phyloP scores from a whole-genome alignment of 139 green algal species.

The Yamagishiella unicocca region DNA sequence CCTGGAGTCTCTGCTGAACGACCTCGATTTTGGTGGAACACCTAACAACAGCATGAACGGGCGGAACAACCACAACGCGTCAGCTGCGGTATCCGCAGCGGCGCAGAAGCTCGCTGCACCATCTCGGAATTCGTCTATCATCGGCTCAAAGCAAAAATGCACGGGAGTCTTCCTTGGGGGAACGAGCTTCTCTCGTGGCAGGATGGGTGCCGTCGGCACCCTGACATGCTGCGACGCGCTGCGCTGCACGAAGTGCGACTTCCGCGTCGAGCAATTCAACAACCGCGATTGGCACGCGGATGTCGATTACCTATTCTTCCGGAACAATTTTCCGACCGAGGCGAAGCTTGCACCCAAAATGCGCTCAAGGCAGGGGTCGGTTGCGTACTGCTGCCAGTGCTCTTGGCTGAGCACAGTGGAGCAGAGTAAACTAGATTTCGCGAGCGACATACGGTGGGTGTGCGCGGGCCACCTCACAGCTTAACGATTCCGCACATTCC shows the following conservation, averaged over 20 bases:
- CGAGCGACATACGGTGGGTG: constrained; percentile 50
- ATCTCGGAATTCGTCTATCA: not conserved
- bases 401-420: constrained; percentile 44
- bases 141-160: constrained; percentile 50
- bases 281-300: constrained; percentile 41
- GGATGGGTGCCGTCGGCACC: constrained; percentile 46
- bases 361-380: not conserved
- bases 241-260: constrained; percentile 65
- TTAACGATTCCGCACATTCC: constrained; percentile 5
- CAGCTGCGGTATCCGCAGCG: not conserved
- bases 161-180: constrained; percentile 51
- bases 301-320: constrained; percentile 60
- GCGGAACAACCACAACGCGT: not conserved
- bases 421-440: constrained; percentile 47
- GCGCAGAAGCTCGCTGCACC: not conserved
- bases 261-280: constrained; percentile 52
- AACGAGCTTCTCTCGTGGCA: constrained; percentile 19
- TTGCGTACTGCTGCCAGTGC: constrained; percentile 64
- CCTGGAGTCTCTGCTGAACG: constrained; percentile 18
- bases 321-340: constrained; percentile 61
- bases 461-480: constrained; percentile 48
- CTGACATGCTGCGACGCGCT: constrained; percentile 52
- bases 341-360: constrained; percentile 49
- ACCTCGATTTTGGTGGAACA: constrained; percentile 40
- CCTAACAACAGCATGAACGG: constrained; percentile 40